Evolutionary conservation across 345 rosid species (phyloP), one percentile per base, ranked within the genome.

Genomic region (Physaria fendleri): DNA sequence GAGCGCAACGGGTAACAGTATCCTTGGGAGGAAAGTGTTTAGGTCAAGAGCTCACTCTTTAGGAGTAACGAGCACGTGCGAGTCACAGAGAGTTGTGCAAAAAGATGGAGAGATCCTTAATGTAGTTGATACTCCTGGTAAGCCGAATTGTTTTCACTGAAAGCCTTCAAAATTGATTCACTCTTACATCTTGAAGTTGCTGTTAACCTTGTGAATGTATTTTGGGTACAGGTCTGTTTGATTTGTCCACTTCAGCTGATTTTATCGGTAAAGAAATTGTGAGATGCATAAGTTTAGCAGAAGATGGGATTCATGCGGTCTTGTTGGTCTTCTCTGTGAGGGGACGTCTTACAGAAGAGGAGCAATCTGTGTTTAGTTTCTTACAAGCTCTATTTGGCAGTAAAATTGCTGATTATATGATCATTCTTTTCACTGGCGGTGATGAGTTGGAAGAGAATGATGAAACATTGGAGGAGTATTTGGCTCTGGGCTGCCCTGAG

Each of bases 71-170:
- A 78, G 78, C 34, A 81, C 86, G 10, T 86, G 83, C 40, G 85
- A 88, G 70, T 70, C 84, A 77, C 83, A 83, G 52, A 68, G 42
- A 41, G 74, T 87, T 42, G 66, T 62, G 0, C 65, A 78, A 29
- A 66, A 54, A 48, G 85, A 83, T 74, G 95, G 95, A 5, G 96
- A 84, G 38, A 60, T 77, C 23, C 49, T 92, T 63, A 88, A 83
- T 74, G 98, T 92, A 44, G 77, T 92, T 17, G 96, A 88, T 53
- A 92, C 98, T 68, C 98, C 96, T 54, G 96, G 98, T 92, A 77
- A 28, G 61, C n/a, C n/a, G 1, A 3, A 24, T 13, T 15, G 43
- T 16, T 14, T 38, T 13, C 16, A 35, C 13, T n/a, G 40, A 3
- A 34, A 34, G 37, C 12, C 13, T 33, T 22, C 24, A 13, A 35